Conservation (phyloP, 164 flowering plant species). For the Vitis vinifera region DNA sequence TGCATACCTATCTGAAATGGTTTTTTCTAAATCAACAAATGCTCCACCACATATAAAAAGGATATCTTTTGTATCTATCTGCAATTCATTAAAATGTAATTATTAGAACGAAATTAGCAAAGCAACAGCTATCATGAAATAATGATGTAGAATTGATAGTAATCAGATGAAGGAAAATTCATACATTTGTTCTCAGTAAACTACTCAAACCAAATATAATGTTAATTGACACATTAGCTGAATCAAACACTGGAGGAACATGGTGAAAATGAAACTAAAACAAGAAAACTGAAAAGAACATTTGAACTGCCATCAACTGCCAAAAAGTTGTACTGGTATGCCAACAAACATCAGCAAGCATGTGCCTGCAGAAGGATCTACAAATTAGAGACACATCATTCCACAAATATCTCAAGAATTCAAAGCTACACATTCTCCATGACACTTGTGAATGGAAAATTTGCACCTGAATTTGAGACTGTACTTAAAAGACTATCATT, state of each 20-base stretch:
- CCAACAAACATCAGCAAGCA: neutral
- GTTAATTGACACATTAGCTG: neutral
- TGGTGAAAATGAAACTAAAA: neutral
- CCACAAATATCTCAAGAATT: neutral
- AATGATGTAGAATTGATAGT: neutral
- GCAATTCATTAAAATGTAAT: slow-evolving; percentile 19
- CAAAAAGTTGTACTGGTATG: neutral
- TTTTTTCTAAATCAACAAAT: slow-evolving; percentile 91
- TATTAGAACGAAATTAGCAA: neutral
- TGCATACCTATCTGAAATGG: slow-evolving; percentile 89
- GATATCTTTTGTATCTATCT: slow-evolving; percentile 97
- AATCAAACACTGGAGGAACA: neutral
- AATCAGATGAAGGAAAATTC: neutral
- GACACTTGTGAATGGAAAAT: no score
- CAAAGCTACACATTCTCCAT: neutral
- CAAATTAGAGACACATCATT: neutral
- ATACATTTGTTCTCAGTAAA: neutral
- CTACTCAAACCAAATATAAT: neutral
- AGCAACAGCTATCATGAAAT: neutral
- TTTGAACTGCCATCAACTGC: neutral
- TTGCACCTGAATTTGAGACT: no score
- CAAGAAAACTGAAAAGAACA: neutral
- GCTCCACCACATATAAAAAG: slow-evolving; percentile 99
- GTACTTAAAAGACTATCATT: no score
- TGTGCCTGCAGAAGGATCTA: neutral